Percentiles rank a stretch among this genome's conserved stretches.
These are phyloP conservation scores for Podaxis carcinomalis DNA, from an alignment of 768 basidiomycete species.

Conservation along the genomic window DNA sequence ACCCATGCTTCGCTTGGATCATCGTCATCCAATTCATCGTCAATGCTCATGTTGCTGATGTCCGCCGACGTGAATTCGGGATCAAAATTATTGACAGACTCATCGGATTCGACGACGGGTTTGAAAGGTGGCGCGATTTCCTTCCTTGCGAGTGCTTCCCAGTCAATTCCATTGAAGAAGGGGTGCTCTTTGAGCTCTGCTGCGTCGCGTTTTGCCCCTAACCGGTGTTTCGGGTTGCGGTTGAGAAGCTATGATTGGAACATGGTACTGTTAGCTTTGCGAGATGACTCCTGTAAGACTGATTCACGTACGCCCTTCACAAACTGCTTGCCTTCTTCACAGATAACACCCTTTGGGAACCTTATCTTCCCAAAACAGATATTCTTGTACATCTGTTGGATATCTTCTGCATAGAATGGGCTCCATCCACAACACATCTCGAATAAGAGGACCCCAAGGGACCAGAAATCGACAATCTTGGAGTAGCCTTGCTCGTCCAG, in stretches of 20 bases:
- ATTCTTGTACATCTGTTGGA: slow-evolving; percentile 99
- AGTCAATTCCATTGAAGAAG: slow-evolving; percentile 91
- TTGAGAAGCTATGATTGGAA: slow-evolving; percentile 77
- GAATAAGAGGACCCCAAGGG: slow-evolving; percentile 90
- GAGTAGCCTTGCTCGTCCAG: slow-evolving; percentile 98
- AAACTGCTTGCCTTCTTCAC: slow-evolving; percentile 97
- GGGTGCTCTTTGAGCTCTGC: slow-evolving; percentile 94
- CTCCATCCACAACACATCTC: slow-evolving; percentile 99
- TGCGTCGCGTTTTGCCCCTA: slow-evolving; percentile 88
- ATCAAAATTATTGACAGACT: slow-evolving; percentile 97
- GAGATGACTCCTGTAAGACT: not conserved
- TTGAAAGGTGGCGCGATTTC: slow-evolving; percentile 97
- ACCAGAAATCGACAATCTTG: slow-evolving; percentile 99
- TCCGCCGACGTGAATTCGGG: slow-evolving; percentile 96
- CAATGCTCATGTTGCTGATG: slow-evolving; percentile 64
- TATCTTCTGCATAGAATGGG: slow-evolving; percentile 99
- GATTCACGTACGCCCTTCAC: slow-evolving; percentile 82
- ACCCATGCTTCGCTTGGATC: slow-evolving; percentile 76
- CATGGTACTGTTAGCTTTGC: not conserved
- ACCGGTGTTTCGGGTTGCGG: slow-evolving; percentile 95
- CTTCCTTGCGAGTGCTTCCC: slow-evolving; percentile 80
- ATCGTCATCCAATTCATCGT: slow-evolving; percentile 30
- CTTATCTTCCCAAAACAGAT: slow-evolving; percentile 98
- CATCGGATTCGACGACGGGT: slow-evolving; percentile 95
- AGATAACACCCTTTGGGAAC: slow-evolving; percentile 95